These are phyloP conservation scores for Hibiscus mutabilis DNA, from an alignment of 345 rosid genomes.

Conservation along the genomic window DNA sequence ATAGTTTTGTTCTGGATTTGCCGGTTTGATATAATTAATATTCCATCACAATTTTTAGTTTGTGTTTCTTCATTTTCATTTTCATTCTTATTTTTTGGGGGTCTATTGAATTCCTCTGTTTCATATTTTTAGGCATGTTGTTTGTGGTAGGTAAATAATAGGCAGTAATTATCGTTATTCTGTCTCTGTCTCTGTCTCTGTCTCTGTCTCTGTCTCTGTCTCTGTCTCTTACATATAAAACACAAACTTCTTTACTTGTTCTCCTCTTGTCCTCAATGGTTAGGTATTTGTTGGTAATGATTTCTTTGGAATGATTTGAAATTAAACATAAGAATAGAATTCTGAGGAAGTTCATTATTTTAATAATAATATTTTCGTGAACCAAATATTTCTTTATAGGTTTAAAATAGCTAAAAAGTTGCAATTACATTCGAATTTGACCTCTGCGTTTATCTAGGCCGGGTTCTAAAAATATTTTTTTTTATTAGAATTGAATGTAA, in stretches of 20 bases:
- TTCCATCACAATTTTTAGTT: background rate
- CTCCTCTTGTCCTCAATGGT: background rate
- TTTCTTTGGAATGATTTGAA: too few relatives aligned
- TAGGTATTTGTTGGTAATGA: background rate
- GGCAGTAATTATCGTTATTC: constrained; percentile 24
- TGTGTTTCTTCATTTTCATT: constrained; percentile 7
- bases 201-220: too few relatives aligned
- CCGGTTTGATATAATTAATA: constrained; percentile 4
- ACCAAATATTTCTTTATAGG: too few relatives aligned
- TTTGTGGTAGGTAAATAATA: constrained; percentile 8
- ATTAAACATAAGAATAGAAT: too few relatives aligned
- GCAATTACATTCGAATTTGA: too few relatives aligned
- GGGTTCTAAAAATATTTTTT: too few relatives aligned
- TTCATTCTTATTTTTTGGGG: too few relatives aligned
- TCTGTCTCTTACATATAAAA: background rate
- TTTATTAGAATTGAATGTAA: too few relatives aligned
- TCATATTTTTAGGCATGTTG: background rate
- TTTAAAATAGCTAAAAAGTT: too few relatives aligned
- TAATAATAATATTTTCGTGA: too few relatives aligned
- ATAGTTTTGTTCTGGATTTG: constrained; percentile 30
- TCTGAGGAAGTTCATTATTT: too few relatives aligned
- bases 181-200: background rate
- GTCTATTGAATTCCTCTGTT: background rate
- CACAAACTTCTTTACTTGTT: background rate
- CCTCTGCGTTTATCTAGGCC: too few relatives aligned